A percentile compares a stretch with the other conserved stretches of the same genome.
These are phyloP conservation scores for Thuidium tamariscinum DNA, from an alignment of 225 moss, liverwort and hornwort species.

Conservation along the genomic window DNA sequence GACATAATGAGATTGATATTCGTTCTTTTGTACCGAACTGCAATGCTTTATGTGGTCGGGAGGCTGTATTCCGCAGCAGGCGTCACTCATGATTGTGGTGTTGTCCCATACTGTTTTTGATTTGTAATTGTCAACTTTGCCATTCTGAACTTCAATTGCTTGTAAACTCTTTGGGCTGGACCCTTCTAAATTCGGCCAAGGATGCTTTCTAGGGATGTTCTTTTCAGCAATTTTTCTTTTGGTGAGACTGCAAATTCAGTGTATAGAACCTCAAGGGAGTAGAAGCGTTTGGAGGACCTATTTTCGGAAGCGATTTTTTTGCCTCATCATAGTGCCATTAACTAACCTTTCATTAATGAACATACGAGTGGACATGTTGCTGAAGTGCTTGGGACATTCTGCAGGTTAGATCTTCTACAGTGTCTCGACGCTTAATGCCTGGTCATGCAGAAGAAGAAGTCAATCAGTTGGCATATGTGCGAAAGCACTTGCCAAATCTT, in stretches of 20 bases:
- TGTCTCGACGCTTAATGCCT: slow-evolving; percentile 66
- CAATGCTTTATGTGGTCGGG: neutral
- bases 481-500: slow-evolving; percentile 70
- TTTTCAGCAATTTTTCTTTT: neutral
- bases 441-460: slow-evolving; percentile 92
- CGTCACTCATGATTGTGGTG: neutral
- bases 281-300: neutral
- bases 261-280: neutral
- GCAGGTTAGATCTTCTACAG: slow-evolving; percentile 60
- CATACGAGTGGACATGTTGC: neutral
- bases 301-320: neutral
- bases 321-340: neutral
- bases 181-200: neutral
- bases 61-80: neutral
- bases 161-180: neutral
- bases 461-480: slow-evolving; percentile 72
- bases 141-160: neutral
- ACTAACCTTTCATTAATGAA: neutral
- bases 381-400: slow-evolving; percentile 3
- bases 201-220: neutral
- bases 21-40: neutral
- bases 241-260: neutral
- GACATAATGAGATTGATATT: neutral
- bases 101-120: neutral
- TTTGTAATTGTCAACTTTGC: neutral